Evolutionary conservation across 2,329 filamentous ascomycete genomes (phyloP).

Genomic region (Aspergillus ruber): DNA sequence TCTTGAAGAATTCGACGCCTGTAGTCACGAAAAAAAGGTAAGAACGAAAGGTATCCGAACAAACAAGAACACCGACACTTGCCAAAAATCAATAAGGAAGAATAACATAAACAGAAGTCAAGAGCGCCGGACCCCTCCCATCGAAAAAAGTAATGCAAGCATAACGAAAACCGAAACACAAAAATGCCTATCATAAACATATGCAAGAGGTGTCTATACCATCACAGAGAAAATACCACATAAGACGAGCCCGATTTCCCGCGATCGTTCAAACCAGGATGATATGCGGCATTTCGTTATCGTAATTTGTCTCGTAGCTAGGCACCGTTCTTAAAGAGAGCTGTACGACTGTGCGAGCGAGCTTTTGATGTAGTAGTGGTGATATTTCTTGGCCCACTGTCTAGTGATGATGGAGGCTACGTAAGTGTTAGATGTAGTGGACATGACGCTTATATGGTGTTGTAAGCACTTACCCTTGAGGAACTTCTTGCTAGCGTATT

Average conservation of each 20-base stretch:
- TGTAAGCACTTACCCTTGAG: slow-evolving; percentile 68
- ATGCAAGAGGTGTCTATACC: slow-evolving; percentile 35
- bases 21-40: slow-evolving; percentile 16
- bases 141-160: slow-evolving; percentile 29
- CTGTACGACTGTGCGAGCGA: slow-evolving; percentile 25
- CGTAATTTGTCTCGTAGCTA: slow-evolving; percentile 21
- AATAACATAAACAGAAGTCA: slow-evolving; percentile 15
- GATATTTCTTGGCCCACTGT: slow-evolving; percentile 84
- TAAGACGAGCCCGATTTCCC: slow-evolving; percentile 27
- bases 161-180: slow-evolving; percentile 26
- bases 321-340: slow-evolving; percentile 25
- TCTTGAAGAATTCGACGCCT: slow-evolving; percentile 21
- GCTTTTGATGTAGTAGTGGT: slow-evolving; percentile 32
- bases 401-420: slow-evolving; percentile 84
- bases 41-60: slow-evolving; percentile 25
- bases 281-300: slow-evolving; percentile 17
- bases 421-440: slow-evolving; percentile 14
- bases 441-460: too few relatives aligned
- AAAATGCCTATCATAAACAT: slow-evolving; percentile 32
- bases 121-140: slow-evolving; percentile 29
- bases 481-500: slow-evolving; percentile 99
- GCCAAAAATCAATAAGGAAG: slow-evolving; percentile 12
- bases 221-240: slow-evolving; percentile 38
- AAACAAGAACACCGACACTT: slow-evolving; percentile 17
- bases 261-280: slow-evolving; percentile 10